These are phyloP conservation scores for Ogataea nakhonphanomensis DNA, from an alignment of 805 yeast species.

Conservation along the genomic window DNA sequence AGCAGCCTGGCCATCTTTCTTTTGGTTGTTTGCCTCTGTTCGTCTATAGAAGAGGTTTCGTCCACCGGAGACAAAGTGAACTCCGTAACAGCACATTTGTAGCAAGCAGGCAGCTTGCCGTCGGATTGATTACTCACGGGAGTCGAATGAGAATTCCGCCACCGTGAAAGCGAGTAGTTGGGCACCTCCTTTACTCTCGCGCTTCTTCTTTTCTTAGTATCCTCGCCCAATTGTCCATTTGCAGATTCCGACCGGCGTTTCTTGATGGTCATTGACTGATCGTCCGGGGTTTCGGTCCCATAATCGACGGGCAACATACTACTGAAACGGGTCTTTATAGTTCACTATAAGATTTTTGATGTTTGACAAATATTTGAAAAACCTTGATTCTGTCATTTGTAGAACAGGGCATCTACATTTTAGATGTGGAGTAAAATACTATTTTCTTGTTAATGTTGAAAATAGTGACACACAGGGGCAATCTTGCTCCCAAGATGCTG, in stretches of 20 bases:
- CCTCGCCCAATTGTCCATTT: slow-evolving; percentile 6
- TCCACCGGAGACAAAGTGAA: not conserved
- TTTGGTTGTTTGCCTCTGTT: slow-evolving; percentile 9
- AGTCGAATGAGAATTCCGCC: slow-evolving; percentile 1
- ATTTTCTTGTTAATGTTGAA: not conserved
- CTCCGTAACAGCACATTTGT: not conserved
- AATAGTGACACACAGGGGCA: not conserved
- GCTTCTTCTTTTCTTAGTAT: slow-evolving; percentile 3
- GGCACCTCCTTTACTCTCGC: slow-evolving; percentile 6
- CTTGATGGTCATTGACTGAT: not conserved
- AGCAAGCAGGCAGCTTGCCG: slow-evolving; percentile 6
- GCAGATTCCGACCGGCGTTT: slow-evolving; percentile 7
- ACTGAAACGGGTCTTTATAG: not conserved
- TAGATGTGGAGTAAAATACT: slow-evolving; percentile 7
- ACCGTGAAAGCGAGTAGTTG: slow-evolving; percentile 3
- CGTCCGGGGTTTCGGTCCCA: not conserved
- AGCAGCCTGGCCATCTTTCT: slow-evolving; percentile 41
- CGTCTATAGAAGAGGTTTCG: not conserved
- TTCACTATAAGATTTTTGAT: not conserved
- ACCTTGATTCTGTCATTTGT: slow-evolving; percentile 1
- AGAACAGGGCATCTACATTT: not conserved
- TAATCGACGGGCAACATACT: slow-evolving; percentile 3
- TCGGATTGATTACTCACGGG: not conserved
- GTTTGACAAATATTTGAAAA: slow-evolving; percentile 7
- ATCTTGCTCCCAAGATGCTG: not conserved